These are phyloP conservation scores for Chaetomium olivaceum DNA, from an alignment of 2,329 filamentous ascomycete genomes.

Conservation along the genomic window DNA sequence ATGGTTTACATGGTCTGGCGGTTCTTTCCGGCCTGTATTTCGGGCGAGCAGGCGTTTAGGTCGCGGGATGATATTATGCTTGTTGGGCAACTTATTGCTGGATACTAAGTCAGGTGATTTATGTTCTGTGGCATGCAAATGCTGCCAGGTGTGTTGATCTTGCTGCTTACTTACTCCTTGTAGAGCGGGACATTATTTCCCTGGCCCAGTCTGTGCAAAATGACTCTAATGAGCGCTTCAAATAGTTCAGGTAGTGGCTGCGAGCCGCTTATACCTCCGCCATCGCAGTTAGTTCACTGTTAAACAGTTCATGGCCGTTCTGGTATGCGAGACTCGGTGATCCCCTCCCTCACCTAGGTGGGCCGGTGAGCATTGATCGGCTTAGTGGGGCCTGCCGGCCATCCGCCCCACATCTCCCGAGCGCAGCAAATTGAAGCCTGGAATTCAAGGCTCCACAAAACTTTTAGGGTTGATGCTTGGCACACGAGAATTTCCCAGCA, in stretches of 20 bases:
- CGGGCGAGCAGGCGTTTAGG: conserved; percentile 30
- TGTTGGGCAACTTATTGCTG: conserved; percentile 5
- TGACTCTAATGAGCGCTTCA: background rate
- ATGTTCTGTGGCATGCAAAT: background rate
- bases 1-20: conserved; percentile 14
- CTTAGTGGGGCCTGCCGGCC: background rate
- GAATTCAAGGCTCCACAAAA: conserved; percentile 22
- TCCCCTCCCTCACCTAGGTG: conserved; percentile 13
- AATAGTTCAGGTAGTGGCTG: background rate
- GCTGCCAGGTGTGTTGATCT: background rate
- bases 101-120: conserved; percentile 6
- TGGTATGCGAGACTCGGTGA: background rate
- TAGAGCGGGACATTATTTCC: background rate
- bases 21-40: conserved; percentile 24
- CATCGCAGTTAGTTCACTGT: background rate
- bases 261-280: no score
- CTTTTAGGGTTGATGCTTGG: conserved; percentile 34
- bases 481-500: conserved; percentile 34
- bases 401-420: background rate
- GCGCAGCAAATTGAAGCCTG: conserved; percentile 14
- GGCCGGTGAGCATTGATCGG: conserved; percentile 5
- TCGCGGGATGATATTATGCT: conserved; percentile 26
- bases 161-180: background rate
- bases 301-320: background rate
- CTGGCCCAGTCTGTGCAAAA: background rate